Conservation (phyloP, 179 eudicot species). For the Carnegiea gigantea region DNA sequence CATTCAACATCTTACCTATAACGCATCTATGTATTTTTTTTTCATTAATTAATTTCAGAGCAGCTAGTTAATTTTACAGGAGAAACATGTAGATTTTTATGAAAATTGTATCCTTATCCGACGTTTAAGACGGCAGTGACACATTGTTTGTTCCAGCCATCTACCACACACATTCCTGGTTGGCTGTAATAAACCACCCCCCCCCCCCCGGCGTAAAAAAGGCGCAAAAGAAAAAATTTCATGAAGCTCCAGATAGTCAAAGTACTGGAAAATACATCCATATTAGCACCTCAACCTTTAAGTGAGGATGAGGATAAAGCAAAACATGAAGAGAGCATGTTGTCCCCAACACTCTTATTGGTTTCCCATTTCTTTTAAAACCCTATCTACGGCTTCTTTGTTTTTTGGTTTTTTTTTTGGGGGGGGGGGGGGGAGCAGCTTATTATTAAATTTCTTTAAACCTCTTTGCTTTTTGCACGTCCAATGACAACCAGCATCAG, state of each 20-base stretch:
- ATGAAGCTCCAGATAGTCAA: neutral
- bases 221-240: neutral
- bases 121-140: neutral
- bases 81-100: neutral
- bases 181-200: neutral
- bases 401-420: neutral
- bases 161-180: neutral
- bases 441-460: neutral
- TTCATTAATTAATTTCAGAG: neutral
- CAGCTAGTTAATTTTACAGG: neutral
- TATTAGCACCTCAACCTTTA: neutral
- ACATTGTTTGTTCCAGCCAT: neutral
- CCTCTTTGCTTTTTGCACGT: neutral
- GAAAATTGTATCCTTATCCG: neutral
- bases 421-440: too few relatives aligned
- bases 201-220: neutral
- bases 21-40: neutral
- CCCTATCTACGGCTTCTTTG: neutral
- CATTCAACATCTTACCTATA: neutral
- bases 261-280: neutral
- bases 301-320: neutral
- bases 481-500: neutral
- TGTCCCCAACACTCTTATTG: neutral
- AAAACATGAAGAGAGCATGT: neutral
- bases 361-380: neutral